Conservation (phyloP, 1,139 yeast genomes). For the Magnusiomyces sp. region DNA sequence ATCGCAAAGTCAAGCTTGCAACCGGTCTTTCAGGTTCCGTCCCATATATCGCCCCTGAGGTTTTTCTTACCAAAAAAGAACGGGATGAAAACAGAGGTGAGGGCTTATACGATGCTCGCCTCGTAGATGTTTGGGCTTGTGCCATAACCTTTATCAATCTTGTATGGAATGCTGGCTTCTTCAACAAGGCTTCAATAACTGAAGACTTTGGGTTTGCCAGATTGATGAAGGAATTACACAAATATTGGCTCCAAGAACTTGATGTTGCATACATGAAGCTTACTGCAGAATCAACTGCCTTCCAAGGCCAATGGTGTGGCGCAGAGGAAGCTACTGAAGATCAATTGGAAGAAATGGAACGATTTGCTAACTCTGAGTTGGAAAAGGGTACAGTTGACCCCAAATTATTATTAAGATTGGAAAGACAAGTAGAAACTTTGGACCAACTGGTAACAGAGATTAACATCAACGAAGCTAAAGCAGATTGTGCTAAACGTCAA, state of each 20-base stretch:
- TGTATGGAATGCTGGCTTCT: conserved; percentile 35
- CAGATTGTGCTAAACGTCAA: no score
- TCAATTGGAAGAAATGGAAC: conserved; percentile 1
- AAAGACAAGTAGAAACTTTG: not conserved
- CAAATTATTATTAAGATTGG: not conserved
- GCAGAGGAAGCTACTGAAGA: conserved; percentile 6
- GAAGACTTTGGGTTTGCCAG: conserved; percentile 23
- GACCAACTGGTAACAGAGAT: not conserved
- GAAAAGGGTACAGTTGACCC: not conserved
- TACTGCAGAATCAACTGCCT: conserved; percentile 21
- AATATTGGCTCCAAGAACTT: conserved; percentile 73
- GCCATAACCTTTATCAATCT: conserved; percentile 88
- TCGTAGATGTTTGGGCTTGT: conserved; percentile 86
- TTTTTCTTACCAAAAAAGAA: conserved; percentile 31
- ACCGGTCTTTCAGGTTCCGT: conserved; percentile 49
- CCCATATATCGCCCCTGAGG: conserved; percentile 89
- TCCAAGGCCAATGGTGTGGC: conserved; percentile 38
- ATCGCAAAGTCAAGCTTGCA: conserved; percentile 11
- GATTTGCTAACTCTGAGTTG: not conserved
- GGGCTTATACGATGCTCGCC: conserved; percentile 59
- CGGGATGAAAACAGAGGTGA: conserved; percentile 21
- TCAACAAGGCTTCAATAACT: conserved; percentile 25
- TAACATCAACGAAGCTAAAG: no score
- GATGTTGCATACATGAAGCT: conserved; percentile 54
- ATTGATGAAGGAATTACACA: conserved; percentile 19